Evolutionary conservation across 2,329 filamentous ascomycete species (phyloP).

Genomic region (Pestalotiopsis fici): DNA sequence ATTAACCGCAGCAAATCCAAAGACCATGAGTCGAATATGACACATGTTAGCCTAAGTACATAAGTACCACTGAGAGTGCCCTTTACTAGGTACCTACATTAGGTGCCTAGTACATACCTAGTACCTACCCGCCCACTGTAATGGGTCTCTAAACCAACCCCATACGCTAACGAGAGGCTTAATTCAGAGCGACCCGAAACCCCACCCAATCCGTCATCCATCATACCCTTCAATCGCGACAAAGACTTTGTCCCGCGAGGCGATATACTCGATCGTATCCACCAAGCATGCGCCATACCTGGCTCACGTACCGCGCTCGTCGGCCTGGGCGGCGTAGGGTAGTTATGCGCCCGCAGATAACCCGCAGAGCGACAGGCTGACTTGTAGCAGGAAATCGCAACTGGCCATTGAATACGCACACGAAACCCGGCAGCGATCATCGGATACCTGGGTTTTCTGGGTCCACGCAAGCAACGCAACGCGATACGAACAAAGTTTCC

Average conservation of each 20-base stretch:
- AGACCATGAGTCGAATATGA: not conserved
- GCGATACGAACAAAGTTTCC: constrained; percentile 32
- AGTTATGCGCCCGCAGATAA: not conserved
- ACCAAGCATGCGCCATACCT: constrained; percentile 5
- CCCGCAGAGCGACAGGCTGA: too few relatives aligned
- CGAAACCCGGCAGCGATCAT: not conserved
- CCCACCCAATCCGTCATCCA: not conserved
- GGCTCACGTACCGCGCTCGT: constrained; percentile 15
- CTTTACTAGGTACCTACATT: too few relatives aligned
- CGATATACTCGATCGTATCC: constrained; percentile 12
- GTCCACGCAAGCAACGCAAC: too few relatives aligned
- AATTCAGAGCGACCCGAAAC: too few relatives aligned
- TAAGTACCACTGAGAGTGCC: too few relatives aligned
- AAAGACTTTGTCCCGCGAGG: constrained; percentile 3
- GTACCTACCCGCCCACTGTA: too few relatives aligned
- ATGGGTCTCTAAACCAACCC: too few relatives aligned
- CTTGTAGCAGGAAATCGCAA: constrained; percentile 14
- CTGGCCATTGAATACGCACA: constrained; percentile 14
- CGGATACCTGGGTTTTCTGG: not conserved
- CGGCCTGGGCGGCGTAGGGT: constrained; percentile 17
- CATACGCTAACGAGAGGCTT: too few relatives aligned
- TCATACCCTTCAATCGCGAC: constrained; percentile 7
- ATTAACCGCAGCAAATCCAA: not conserved
- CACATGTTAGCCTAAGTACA: not conserved
- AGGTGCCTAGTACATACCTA: too few relatives aligned